These are phyloP conservation scores for Rhizophlyctis rosea DNA, from an alignment of 192 early-diverging fungal genomes.

Conservation along the genomic window DNA sequence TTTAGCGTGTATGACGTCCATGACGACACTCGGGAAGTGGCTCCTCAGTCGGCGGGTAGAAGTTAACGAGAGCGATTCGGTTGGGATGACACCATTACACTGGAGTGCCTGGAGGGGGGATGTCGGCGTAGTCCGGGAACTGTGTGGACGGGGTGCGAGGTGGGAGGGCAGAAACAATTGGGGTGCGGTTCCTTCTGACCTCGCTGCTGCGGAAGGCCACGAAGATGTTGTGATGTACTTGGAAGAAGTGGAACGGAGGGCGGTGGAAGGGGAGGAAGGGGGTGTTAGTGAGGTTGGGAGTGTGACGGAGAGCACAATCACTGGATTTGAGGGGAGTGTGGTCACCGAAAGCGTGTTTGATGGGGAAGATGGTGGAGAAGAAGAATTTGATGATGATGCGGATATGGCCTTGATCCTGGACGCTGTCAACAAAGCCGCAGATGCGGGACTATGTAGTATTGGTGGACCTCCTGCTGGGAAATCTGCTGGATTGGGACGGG, in stretches of 20 bases:
- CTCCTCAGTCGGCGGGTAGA: slow-evolving; percentile 21
- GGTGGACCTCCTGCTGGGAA: not conserved
- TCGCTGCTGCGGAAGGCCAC: slow-evolving; percentile 11
- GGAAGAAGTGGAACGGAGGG: not conserved
- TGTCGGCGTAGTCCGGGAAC: slow-evolving; percentile 13
- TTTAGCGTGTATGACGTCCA: slow-evolving; percentile 22
- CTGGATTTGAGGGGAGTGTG: too few species aligned
- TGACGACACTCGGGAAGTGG: slow-evolving; percentile 40
- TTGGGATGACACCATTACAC: slow-evolving; percentile 39
- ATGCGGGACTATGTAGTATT: not conserved
- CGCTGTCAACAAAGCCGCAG: not conserved
- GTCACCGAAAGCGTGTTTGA: too few species aligned
- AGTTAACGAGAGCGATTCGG: slow-evolving; percentile 25
- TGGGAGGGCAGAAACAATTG: not conserved
- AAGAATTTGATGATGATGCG: not conserved
- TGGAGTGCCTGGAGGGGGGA: slow-evolving; percentile 31
- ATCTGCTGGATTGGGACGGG: not conserved
- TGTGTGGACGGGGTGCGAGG: slow-evolving; percentile 26
- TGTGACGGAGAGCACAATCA: not conserved
- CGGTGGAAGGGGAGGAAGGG: not conserved
- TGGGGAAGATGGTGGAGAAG: not conserved
- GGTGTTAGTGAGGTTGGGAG: not conserved
- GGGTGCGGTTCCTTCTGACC: slow-evolving; percentile 16
- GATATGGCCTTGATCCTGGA: not conserved
- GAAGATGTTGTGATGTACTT: slow-evolving; percentile 7